phyloP scores from a whole-genome alignment of 2,329 filamentous ascomycete species.

The Raffaelea ambrosiae region DNA sequence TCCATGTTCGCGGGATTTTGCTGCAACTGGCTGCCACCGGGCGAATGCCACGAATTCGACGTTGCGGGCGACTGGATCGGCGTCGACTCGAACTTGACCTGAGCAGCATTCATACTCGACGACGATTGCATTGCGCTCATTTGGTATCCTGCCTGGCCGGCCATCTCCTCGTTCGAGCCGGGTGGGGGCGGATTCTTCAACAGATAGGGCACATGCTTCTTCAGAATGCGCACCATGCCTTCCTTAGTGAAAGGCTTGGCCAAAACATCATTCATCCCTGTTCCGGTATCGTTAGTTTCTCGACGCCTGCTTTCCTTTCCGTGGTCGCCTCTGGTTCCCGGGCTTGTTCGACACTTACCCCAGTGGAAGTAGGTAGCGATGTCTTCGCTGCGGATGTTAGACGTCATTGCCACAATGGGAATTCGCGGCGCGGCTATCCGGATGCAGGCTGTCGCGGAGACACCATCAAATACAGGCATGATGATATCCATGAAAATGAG shows the following conservation, averaged over 20 bases:
- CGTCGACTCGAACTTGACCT: constrained; percentile 44
- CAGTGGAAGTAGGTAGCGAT: constrained; percentile 96
- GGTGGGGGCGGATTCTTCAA: constrained; percentile 53
- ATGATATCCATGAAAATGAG: constrained; percentile 89
- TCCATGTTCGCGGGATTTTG: constrained; percentile 41
- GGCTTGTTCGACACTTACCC: too few relatives aligned
- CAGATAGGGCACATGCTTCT: constrained; percentile 79
- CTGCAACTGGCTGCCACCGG: constrained; percentile 34
- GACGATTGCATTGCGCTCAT: constrained; percentile 16
- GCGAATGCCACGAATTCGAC: constrained; percentile 41
- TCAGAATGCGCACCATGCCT: constrained; percentile 74
- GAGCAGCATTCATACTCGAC: constrained; percentile 11
- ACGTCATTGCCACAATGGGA: constrained; percentile 97
- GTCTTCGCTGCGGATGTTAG: constrained; percentile 93
- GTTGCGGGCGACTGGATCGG: constrained; percentile 46
- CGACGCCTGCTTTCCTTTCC: too few relatives aligned
- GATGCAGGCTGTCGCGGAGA: constrained; percentile 89
- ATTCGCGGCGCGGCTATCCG: constrained; percentile 73
- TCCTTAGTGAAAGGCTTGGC: constrained; percentile 94
- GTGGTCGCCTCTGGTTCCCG: too few relatives aligned
- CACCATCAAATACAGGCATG: constrained; percentile 92
- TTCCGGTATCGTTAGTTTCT: constrained; percentile 1
- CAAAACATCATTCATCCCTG: constrained; percentile 95
- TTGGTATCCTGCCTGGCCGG: constrained; percentile 6
- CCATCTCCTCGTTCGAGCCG: constrained; percentile 26